Evolutionary conservation across 2,329 filamentous ascomycete genomes (phyloP).

Genomic region (Lojkania enalia): DNA sequence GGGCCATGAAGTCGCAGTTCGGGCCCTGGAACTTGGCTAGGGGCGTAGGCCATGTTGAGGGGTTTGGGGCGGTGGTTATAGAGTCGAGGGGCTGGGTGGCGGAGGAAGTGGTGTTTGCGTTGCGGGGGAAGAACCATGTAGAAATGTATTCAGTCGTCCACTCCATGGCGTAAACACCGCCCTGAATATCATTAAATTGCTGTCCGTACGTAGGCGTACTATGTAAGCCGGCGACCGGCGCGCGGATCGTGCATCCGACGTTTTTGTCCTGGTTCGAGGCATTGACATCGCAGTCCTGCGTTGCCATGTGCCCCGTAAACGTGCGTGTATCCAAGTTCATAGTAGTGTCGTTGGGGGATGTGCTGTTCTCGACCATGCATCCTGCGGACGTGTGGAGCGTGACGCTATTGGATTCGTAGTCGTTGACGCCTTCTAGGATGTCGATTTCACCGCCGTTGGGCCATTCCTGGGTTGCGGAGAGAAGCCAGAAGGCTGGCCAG

Average conservation of each 20-base stretch:
- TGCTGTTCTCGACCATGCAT: conserved; percentile 27
- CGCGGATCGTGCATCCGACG: conserved; percentile 43
- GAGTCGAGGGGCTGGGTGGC: not conserved
- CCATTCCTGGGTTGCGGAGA: conserved; percentile 28
- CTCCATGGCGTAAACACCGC: conserved; percentile 48
- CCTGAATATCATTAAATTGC: conserved; percentile 37
- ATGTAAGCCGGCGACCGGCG: conserved; percentile 39
- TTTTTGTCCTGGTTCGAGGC: conserved; percentile 30
- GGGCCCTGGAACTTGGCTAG: conserved; percentile 46
- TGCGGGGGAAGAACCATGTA: conserved; percentile 48
- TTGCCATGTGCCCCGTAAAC: conserved; percentile 51
- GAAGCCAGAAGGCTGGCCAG: conserved; percentile 43
- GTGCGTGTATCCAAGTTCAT: not conserved
- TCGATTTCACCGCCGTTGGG: conserved; percentile 41
- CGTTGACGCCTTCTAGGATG: conserved; percentile 43
- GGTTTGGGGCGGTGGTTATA: conserved; percentile 18
- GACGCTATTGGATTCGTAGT: conserved; percentile 28
- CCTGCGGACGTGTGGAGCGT: conserved; percentile 38
- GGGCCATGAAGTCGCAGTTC: conserved; percentile 50
- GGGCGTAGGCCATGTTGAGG: conserved; percentile 28
- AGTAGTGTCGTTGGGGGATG: conserved; percentile 1
- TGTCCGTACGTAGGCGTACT: conserved; percentile 36
- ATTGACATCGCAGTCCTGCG: conserved; percentile 51
- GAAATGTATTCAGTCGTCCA: conserved; percentile 44
- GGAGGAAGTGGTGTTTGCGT: conserved; percentile 19